A percentile compares a stretch with the other conserved stretches of the same genome.
These are phyloP conservation scores for Puccinia polysora DNA, from an alignment of 1,284 basidiomycete species.

Conservation along the genomic window DNA sequence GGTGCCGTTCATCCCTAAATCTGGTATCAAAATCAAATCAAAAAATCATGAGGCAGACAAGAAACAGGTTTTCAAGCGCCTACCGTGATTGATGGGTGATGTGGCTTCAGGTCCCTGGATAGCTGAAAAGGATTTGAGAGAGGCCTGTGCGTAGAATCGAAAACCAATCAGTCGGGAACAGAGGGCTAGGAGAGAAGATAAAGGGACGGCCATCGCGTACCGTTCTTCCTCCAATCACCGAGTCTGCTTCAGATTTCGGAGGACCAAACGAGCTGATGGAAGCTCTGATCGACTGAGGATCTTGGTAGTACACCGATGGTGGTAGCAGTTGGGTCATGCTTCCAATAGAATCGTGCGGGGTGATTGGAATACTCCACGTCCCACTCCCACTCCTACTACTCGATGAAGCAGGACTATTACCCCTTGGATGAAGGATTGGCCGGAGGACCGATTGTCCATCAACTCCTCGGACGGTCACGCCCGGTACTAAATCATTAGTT, in stretches of 20 bases:
- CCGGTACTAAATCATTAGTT: too few species aligned
- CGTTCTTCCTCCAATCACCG: too few species aligned
- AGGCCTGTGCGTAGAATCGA: background rate
- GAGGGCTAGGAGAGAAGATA: background rate
- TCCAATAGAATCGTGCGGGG: conserved; percentile 25
- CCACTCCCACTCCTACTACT: background rate
- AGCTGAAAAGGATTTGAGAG: background rate
- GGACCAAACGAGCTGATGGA: background rate
- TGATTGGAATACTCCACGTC: conserved; percentile 21
- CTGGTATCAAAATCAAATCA: too few species aligned
- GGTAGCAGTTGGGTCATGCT: background rate
- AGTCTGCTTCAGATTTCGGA: too few species aligned
- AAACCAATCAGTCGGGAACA: background rate
- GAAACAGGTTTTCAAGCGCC: too few species aligned
- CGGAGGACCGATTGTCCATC: too few species aligned
- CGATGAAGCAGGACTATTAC: conserved; percentile 27
- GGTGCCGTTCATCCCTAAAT: too few species aligned
- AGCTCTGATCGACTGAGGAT: background rate
- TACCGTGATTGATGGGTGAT: too few species aligned
- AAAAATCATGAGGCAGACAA: too few species aligned
- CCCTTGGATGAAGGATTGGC: conserved; percentile 15
- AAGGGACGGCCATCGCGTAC: too few species aligned
- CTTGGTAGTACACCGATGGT: background rate
- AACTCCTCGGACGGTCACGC: too few species aligned
- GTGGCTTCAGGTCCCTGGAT: too few species aligned